Percentiles rank a stretch among this genome's conserved stretches.
phyloP scores from a whole-genome alignment of 2,329 filamentous ascomycete species.

The Xylariaceae sp. region DNA sequence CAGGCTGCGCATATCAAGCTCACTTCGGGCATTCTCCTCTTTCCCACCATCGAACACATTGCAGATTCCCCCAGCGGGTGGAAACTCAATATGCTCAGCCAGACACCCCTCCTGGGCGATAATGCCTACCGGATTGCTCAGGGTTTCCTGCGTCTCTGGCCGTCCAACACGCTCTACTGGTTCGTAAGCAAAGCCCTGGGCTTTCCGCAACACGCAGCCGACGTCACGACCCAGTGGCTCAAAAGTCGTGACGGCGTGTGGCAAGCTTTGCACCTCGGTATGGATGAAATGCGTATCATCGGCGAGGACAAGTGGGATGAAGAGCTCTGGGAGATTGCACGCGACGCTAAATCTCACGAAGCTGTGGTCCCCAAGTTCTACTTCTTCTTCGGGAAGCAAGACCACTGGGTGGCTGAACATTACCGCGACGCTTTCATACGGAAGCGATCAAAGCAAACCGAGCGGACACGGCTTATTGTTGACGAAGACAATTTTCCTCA shows the following conservation, averaged over 20 bases:
- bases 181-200: constrained; percentile 52
- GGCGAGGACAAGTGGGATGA: constrained; percentile 64
- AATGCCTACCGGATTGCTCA: constrained; percentile 50
- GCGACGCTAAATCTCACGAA: constrained; percentile 37
- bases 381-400: constrained; percentile 64
- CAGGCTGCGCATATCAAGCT: constrained; percentile 49
- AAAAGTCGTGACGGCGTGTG: constrained; percentile 62
- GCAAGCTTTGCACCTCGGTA: constrained; percentile 64
- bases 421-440: constrained; percentile 62
- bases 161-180: constrained; percentile 48
- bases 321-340: constrained; percentile 60
- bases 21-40: constrained; percentile 67
- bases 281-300: constrained; percentile 66
- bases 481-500: constrained; percentile 64
- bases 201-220: constrained; percentile 56
- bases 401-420: constrained; percentile 67
- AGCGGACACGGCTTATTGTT: constrained; percentile 56
- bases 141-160: constrained; percentile 49
- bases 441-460: constrained; percentile 42
- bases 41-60: constrained; percentile 77
- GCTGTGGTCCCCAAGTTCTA: constrained; percentile 54
- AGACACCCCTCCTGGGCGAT: constrained; percentile 49
- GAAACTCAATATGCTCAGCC: constrained; percentile 53
- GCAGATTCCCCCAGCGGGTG: constrained; percentile 65
- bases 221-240: constrained; percentile 59